These are phyloP conservation scores for Cercophora newfieldiana DNA, from an alignment of 495 filamentous ascomycete genomes.

Conservation along the genomic window DNA sequence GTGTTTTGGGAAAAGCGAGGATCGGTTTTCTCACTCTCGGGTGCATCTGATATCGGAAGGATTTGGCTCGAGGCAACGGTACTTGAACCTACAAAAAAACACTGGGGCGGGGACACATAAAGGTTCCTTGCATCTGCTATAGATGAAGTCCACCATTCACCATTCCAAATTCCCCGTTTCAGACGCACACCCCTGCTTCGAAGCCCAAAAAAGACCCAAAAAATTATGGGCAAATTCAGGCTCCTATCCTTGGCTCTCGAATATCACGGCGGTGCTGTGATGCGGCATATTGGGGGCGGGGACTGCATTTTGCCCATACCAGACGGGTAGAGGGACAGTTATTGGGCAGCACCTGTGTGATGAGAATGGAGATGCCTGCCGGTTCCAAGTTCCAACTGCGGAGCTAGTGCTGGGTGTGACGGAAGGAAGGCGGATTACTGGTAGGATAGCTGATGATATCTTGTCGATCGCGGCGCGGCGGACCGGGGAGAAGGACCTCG, in stretches of 20 bases:
- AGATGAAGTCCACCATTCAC: neutral
- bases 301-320: neutral
- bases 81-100: neutral
- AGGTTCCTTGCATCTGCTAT: neutral
- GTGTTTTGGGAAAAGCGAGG: no score
- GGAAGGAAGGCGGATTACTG: neutral
- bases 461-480: neutral
- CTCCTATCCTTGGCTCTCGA: neutral
- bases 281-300: neutral
- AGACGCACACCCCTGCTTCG: neutral
- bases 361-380: neutral
- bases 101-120: neutral
- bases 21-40: neutral
- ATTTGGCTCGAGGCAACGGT: neutral
- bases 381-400: neutral
- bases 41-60: neutral
- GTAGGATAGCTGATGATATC: neutral
- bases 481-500: neutral
- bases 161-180: neutral
- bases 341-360: neutral
- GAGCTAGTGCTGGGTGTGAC: neutral
- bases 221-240: no score
- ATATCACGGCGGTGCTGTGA: neutral
- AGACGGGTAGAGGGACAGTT: neutral
- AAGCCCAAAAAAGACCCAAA: no score